These are phyloP conservation scores for Backusella macrospora DNA, from an alignment of 192 early-diverging fungal genomes.

Conservation along the genomic window DNA sequence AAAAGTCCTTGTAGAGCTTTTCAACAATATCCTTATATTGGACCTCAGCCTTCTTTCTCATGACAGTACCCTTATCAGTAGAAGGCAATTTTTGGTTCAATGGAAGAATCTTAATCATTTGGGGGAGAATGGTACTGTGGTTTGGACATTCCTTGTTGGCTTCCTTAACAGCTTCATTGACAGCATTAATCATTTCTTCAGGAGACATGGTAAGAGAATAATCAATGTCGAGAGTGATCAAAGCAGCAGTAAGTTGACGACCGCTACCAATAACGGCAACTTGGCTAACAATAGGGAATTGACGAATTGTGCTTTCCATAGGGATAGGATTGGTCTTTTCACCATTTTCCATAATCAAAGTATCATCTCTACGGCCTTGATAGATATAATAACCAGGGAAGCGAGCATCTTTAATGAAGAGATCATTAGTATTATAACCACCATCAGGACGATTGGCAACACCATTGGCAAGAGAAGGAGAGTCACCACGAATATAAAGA, in stretches of 20 bases:
- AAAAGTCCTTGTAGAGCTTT: neutral
- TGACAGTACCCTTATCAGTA: neutral
- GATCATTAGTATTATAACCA: too few relatives aligned
- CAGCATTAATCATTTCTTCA: slow-evolving; percentile 27
- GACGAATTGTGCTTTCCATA: slow-evolving; percentile 26
- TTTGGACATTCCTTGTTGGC: too few relatives aligned
- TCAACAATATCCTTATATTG: slow-evolving; percentile 48
- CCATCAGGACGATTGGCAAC: too few relatives aligned
- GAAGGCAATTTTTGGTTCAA: neutral
- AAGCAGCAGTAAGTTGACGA: slow-evolving; percentile 28
- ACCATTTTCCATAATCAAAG: slow-evolving; percentile 30
- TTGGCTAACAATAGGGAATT: slow-evolving; percentile 22
- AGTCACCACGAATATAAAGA: too few relatives aligned
- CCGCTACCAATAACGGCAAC: slow-evolving; percentile 24
- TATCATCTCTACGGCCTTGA: too few relatives aligned
- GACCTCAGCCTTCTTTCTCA: slow-evolving; percentile 44
- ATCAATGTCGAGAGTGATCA: too few relatives aligned
- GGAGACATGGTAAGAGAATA: neutral
- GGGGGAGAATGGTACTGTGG: slow-evolving; percentile 21
- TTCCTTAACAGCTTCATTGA: slow-evolving; percentile 18
- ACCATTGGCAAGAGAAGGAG: too few relatives aligned
- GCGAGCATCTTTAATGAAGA: too few relatives aligned
- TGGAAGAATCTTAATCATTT: slow-evolving; percentile 14
- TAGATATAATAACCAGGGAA: too few relatives aligned
- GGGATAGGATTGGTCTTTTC: slow-evolving; percentile 42